Evolutionary conservation across 352 stramenopile species (phyloP), one percentile per base, ranked within the genome.

Genomic region (Phytophthora ohioensis): DNA sequence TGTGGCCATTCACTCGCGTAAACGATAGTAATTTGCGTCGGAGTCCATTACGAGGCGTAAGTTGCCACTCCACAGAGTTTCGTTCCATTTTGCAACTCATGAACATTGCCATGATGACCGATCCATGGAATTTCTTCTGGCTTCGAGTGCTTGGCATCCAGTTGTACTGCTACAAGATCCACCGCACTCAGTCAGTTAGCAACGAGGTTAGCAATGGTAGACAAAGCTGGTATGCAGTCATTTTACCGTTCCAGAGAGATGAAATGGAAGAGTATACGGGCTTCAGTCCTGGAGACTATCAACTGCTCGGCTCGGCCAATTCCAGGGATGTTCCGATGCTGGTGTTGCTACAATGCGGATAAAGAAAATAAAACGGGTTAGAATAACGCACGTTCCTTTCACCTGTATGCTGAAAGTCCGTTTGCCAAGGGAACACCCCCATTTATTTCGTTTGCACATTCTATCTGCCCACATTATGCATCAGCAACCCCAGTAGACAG

Each of bases 101-200:
- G 64, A 83, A 83, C 39, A 71, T 83, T 10, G 71, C 66, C 17
- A 81, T 81, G 76, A 83, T 81, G 76, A 83, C 64, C 31, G 76
- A 83, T 38, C 69, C 76, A 8, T 81, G 73, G 64, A 77, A 69
- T 41, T 31, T 79, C 30, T 51, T 80, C 6, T 74, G 66, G 8
- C 46, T 83, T 2, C 57, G 73, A 11, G 49, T 79, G 13, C 32
- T 79, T 57, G 76, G 76, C 0, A 56, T 70, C 17, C 42, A 69
- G 11, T 47, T 82, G 7, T 78, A 71, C 49, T 49, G 78, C 4
- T 82, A 82, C 43, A 57, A 76, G 47, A 66, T 69, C 38, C n/a
- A 63, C 17, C 34, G 47, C 5, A 43, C 7, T 38, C 21, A 38
- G 13, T 61, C 41, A 13, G 17, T 39, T 32, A 51, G 10, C 17